phyloP scores from a whole-genome alignment of 192 early-diverging fungal genomes.

The Obelidium mucronatum region DNA sequence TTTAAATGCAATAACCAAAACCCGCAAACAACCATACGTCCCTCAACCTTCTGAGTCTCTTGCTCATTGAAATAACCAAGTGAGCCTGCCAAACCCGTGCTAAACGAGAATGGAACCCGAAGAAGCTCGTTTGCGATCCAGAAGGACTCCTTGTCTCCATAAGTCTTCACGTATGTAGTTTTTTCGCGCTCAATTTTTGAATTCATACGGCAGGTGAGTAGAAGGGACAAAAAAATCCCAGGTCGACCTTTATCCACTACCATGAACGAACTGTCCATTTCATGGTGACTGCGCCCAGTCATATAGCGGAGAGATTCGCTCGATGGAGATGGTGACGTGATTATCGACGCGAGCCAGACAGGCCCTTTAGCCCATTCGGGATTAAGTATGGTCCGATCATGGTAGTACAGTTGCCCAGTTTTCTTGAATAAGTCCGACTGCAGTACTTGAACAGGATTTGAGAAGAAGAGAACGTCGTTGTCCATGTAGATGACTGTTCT shows the following conservation, averaged over 20 bases:
- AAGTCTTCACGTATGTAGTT: neutral
- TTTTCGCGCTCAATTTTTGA: neutral
- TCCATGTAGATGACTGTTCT: slow-evolving; percentile 20
- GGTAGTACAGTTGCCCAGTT: slow-evolving; percentile 13
- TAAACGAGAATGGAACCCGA: slow-evolving; percentile 8
- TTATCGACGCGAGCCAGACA: neutral
- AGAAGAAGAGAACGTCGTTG: slow-evolving; percentile 12
- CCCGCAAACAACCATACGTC: neutral
- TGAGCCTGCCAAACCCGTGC: neutral
- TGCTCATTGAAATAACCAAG: neutral
- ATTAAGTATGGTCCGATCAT: neutral
- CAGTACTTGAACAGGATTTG: neutral
- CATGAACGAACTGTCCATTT: slow-evolving; percentile 9
- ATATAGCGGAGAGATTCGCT: neutral
- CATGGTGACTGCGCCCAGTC: neutral
- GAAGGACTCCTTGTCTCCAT: slow-evolving; percentile 25
- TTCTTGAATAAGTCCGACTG: neutral
- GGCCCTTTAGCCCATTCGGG: neutral
- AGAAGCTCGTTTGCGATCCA: slow-evolving; percentile 22
- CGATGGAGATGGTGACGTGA: neutral
- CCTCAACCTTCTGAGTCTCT: neutral
- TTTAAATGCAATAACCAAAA: neutral
- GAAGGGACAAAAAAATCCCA: slow-evolving; percentile 16
- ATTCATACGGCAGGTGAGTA: slow-evolving; percentile 12
- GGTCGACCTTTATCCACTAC: slow-evolving; percentile 1